Conservation (phyloP, 1,284 basidiomycete species). For the Naganishia cerealis region DNA sequence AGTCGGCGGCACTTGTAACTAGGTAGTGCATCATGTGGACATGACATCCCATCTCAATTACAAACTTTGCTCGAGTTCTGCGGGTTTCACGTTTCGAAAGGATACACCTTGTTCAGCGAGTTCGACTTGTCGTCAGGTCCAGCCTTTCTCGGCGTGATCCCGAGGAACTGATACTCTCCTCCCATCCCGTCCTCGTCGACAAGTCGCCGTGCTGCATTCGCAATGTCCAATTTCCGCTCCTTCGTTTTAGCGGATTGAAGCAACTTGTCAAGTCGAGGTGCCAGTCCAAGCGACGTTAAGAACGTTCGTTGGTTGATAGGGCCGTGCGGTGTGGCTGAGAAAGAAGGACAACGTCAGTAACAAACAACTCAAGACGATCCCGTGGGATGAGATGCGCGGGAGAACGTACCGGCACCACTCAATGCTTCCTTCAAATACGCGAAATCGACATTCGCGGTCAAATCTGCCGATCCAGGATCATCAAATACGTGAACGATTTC, state of each 20-base stretch:
- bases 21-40: constrained; percentile 1
- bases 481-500: constrained; percentile 81
- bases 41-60: background rate
- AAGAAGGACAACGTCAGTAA: background rate
- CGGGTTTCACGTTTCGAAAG: constrained; percentile 7
- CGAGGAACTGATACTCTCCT: constrained; percentile 61
- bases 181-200: constrained; percentile 62
- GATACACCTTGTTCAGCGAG: constrained; percentile 7
- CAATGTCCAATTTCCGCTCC: constrained; percentile 57
- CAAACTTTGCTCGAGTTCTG: background rate
- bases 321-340: constrained; percentile 60
- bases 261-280: constrained; percentile 63
- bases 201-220: constrained; percentile 57
- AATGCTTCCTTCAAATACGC: constrained; percentile 78
- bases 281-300: constrained; percentile 68
- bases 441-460: constrained; percentile 97
- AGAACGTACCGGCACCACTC: constrained; percentile 61
- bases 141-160: constrained; percentile 45
- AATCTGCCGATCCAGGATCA: constrained; percentile 80
- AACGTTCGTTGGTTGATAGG: constrained; percentile 71
- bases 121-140: background rate
- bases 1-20: background rate
- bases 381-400: constrained; percentile 1
- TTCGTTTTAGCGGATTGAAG: constrained; percentile 58
- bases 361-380: constrained; percentile 1